These are phyloP conservation scores for Aspergillus funiculosus DNA, from an alignment of 495 filamentous ascomycete species.

Conservation along the genomic window DNA sequence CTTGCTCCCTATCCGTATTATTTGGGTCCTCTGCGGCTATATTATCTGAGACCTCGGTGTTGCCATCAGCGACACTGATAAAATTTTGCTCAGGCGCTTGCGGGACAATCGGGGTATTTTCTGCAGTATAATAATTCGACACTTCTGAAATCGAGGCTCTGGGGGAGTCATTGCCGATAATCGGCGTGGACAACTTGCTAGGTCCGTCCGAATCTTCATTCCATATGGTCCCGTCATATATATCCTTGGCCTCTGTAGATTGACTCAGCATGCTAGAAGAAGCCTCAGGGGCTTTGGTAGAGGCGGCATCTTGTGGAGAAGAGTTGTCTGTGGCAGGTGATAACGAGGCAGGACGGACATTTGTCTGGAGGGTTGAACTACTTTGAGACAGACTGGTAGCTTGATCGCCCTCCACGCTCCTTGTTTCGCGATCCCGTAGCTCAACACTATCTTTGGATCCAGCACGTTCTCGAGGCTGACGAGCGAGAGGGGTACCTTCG, in stretches of 20 bases:
- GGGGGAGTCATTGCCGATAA: constrained; percentile 37
- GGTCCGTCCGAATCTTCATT: constrained; percentile 29
- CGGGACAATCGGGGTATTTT: constrained; percentile 35
- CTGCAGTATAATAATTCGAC: constrained; percentile 45
- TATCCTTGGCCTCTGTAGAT: constrained; percentile 17
- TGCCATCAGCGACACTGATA: constrained; percentile 17
- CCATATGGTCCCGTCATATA: constrained; percentile 34
- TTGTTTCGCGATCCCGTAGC: constrained; percentile 7
- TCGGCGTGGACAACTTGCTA: constrained; percentile 34
- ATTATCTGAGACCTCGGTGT: constrained; percentile 22
- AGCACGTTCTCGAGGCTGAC: constrained; percentile 11
- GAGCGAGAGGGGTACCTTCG: constrained; percentile 19
- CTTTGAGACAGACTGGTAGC: constrained; percentile 17
- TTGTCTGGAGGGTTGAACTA: constrained; percentile 18
- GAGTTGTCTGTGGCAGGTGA: constrained; percentile 32
- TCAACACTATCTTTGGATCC: constrained; percentile 2
- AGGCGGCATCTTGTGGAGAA: constrained; percentile 23
- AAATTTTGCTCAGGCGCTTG: constrained; percentile 24
- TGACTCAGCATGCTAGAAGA: too few relatives aligned
- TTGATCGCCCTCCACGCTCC: constrained; percentile 4
- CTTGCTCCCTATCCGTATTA: constrained; percentile 59
- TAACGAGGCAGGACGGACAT: constrained; percentile 18
- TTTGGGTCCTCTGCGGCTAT: constrained; percentile 39
- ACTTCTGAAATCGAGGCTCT: constrained; percentile 36
- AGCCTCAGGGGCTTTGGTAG: constrained; percentile 14